phyloP scores from a whole-genome alignment of 202 grass and related monocot species.

The Bolboschoenoplectus hybrid region DNA sequence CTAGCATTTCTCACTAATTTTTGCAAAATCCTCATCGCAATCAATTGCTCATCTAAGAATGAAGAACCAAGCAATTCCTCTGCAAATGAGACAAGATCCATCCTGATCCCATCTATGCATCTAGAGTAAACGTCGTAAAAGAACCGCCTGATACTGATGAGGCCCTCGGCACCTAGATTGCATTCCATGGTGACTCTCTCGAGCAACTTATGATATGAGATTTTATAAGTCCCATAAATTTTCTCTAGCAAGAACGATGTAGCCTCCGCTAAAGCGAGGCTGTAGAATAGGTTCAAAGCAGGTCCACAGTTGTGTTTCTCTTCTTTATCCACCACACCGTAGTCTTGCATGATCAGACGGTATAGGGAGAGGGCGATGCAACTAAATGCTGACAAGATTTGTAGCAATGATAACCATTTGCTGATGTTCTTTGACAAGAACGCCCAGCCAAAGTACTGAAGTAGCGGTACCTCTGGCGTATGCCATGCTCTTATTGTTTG shows the following conservation, averaged over 20 bases:
- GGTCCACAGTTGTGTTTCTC: slow-evolving; percentile 45
- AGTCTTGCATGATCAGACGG: slow-evolving; percentile 56
- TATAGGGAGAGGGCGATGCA: slow-evolving; percentile 51
- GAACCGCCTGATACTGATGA: slow-evolving; percentile 55
- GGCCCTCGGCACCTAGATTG: slow-evolving; percentile 43
- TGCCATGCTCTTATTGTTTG: slow-evolving; percentile 51
- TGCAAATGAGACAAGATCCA: slow-evolving; percentile 55
- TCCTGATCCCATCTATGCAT: slow-evolving; percentile 43
- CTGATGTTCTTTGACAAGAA: slow-evolving; percentile 36
- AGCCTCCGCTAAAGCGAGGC: slow-evolving; percentile 65
- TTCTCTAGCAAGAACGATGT: slow-evolving; percentile 65
- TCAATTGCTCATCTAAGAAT: slow-evolving; percentile 39
- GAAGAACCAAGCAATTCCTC: slow-evolving; percentile 48
- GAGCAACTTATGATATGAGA: slow-evolving; percentile 46
- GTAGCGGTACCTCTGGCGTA: slow-evolving; percentile 44
- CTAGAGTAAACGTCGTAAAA: slow-evolving; percentile 57
- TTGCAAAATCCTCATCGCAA: slow-evolving; percentile 50
- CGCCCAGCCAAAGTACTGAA: slow-evolving; percentile 47
- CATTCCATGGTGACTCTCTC: slow-evolving; percentile 50
- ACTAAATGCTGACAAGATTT: slow-evolving; percentile 51
- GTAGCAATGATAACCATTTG: slow-evolving; percentile 46
- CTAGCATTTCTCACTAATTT: slow-evolving; percentile 34
- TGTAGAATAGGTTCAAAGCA: slow-evolving; percentile 74
- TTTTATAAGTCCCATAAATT: slow-evolving; percentile 60
- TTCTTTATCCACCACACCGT: slow-evolving; percentile 45